Evolutionary conservation across 2,329 filamentous ascomycete species (phyloP), one percentile per base, ranked within the genome.

Genomic region (Aspergillus chevalieri): DNA sequence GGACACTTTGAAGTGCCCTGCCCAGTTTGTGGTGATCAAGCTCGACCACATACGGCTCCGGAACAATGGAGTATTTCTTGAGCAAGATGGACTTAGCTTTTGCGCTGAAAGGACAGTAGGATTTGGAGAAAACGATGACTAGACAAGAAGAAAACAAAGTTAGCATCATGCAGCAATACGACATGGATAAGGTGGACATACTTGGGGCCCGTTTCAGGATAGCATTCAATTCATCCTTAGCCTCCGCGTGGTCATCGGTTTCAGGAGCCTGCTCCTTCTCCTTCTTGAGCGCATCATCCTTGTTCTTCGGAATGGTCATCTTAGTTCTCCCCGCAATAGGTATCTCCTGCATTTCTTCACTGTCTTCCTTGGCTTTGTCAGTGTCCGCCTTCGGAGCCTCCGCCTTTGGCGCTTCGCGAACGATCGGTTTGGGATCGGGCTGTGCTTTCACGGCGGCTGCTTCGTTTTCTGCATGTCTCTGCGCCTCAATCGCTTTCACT

Each of bases 61-160:
- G 93, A 1, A 82, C 80, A 65, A 98, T 94, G 48, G 76, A 77
- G 75, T 97, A 97, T 60, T 86, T 85, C 19, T 91, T 82, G 39
- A 95, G 81, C 38, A 98, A 80, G 49, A 97, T 80, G 41, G 78
- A 77, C 72, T 98, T 98, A 43, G 93, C 93, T 59, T 83, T 84
- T 65, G 84, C 86, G 46, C 90, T 96, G 72, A 81, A 85, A 1
- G 87, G 89, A 69, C 93, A 98, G 73, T 92, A 95, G 1, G 87
- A 82, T 71, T 98, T 97, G 56, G 90, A 95, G 74, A 97, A 97
- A 61, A 98, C 89, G 66, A 96, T 87, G 52, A 97, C 89, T 93
- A 57, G 6, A 49, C 22, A 38, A 15, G 17, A 43, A 43, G 15
- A 46, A 47, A 44, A 15, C 44, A 47, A 38, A 22, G 52, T 51